A percentile compares a stretch with the other conserved stretches of the same genome.
These are phyloP conservation scores for Xylariaceae sp. DNA, from an alignment of 2,329 filamentous ascomycete species.

Conservation along the genomic window DNA sequence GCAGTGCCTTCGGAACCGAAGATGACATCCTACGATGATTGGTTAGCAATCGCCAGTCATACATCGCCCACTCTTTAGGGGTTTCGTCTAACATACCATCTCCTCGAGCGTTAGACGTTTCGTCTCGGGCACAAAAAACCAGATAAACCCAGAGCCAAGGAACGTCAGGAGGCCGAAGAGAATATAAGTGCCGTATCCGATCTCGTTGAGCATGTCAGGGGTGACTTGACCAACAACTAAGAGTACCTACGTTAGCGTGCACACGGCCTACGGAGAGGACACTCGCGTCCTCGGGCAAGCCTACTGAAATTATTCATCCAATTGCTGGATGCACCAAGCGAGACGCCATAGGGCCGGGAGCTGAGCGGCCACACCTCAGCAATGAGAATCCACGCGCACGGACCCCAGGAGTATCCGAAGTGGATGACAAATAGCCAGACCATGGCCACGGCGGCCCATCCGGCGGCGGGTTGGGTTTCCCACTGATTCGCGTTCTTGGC, in stretches of 20 bases:
- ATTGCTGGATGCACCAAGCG: slow-evolving; percentile 67
- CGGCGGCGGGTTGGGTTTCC: slow-evolving; percentile 58
- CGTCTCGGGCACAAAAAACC: slow-evolving; percentile 67
- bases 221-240: slow-evolving; percentile 68
- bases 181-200: slow-evolving; percentile 73
- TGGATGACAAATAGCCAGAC: slow-evolving; percentile 76
- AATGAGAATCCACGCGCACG: slow-evolving; percentile 74
- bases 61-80: background rate
- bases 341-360: slow-evolving; percentile 70
- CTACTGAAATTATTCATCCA: slow-evolving; percentile 59
- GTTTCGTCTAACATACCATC: slow-evolving; percentile 47
- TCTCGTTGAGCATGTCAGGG: slow-evolving; percentile 65
- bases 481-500: slow-evolving; percentile 65
- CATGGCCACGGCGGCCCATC: slow-evolving; percentile 70
- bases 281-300: slow-evolving; percentile 1
- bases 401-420: slow-evolving; percentile 78
- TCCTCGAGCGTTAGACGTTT: slow-evolving; percentile 67
- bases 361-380: slow-evolving; percentile 75
- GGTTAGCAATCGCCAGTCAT: background rate
- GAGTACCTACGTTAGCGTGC: slow-evolving; percentile 46
- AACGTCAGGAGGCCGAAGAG: slow-evolving; percentile 69
- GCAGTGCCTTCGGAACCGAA: slow-evolving; percentile 70
- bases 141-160: slow-evolving; percentile 63
- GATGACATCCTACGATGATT: slow-evolving; percentile 56
- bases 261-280: background rate